Evolutionary conservation across 495 filamentous ascomycete species (phyloP).

Genomic region (Daldinia caldariorum): DNA sequence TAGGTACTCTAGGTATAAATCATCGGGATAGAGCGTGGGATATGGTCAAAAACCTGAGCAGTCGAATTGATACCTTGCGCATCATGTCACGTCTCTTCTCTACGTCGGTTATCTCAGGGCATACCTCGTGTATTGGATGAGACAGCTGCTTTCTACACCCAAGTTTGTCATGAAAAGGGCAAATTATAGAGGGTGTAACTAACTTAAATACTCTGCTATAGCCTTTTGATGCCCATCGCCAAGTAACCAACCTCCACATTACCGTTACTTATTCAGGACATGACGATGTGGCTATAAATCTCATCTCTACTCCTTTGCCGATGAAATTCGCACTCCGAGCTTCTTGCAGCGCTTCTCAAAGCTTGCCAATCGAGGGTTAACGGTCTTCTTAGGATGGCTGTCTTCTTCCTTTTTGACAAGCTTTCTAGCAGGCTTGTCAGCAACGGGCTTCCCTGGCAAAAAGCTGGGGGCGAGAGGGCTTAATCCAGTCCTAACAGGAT

Average conservation of each 20-base stretch:
- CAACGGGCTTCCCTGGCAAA: not conserved
- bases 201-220: not conserved
- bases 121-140: no score
- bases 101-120: no score
- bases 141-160: not conserved
- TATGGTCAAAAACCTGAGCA: no score
- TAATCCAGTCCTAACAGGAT: not conserved
- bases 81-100: no score
- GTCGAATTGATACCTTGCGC: no score
- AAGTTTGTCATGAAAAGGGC: not conserved
- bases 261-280: not conserved
- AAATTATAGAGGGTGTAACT: not conserved
- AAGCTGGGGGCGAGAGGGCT: not conserved
- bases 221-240: not conserved
- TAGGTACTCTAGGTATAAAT: no score
- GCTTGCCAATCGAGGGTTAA: not conserved
- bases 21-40: no score
- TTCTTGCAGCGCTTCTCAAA: slow-evolving; percentile 29
- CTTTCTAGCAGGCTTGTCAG: not conserved
- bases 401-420: not conserved
- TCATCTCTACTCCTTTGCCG: slow-evolving; percentile 1
- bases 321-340: slow-evolving; percentile 22
- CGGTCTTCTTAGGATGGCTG: not conserved
- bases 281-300: not conserved
- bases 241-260: not conserved